Conservation (phyloP, 805 yeast genomes). For the Jamesozyma hellenica region DNA sequence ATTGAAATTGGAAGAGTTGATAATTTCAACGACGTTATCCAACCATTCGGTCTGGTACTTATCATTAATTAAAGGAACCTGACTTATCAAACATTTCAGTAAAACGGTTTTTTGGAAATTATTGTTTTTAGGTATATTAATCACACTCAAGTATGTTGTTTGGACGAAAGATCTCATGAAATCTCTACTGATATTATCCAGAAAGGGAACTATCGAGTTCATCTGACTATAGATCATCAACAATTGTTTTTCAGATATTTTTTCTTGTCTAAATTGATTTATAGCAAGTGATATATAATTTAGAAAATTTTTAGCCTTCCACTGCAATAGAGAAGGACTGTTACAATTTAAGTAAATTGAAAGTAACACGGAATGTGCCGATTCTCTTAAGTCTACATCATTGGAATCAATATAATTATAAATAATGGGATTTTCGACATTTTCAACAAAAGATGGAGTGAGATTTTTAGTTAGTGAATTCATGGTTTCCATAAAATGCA, state of each 20-base stretch:
- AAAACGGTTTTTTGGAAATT: slow-evolving; percentile 8
- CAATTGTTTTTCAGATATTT: slow-evolving; percentile 16
- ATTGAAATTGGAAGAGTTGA: slow-evolving; percentile 3
- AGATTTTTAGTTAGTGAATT: slow-evolving; percentile 3
- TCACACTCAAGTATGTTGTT: slow-evolving; percentile 11
- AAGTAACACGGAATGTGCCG: slow-evolving; percentile 16
- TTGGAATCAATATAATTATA: slow-evolving; percentile 5
- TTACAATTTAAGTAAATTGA: slow-evolving; percentile 9
- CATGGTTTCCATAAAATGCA: slow-evolving; percentile 18
- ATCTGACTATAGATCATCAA: slow-evolving; percentile 12
- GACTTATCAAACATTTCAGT: slow-evolving; percentile 16
- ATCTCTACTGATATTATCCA: slow-evolving; percentile 9
- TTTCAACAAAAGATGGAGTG: slow-evolving; percentile 4
- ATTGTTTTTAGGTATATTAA: slow-evolving; percentile 7
- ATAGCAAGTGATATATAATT: slow-evolving; percentile 12
- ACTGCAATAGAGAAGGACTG: slow-evolving; percentile 4
- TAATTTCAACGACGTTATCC: slow-evolving; percentile 18
- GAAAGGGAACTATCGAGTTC: slow-evolving; percentile 7
- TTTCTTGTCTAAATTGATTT: slow-evolving; percentile 8
- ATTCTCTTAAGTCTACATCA: slow-evolving; percentile 15
- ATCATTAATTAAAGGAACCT: slow-evolving; percentile 11
- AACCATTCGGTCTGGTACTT: slow-evolving; percentile 17
- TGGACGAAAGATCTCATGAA: slow-evolving; percentile 16
- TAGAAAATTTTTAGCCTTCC: slow-evolving; percentile 12
- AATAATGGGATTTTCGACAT: slow-evolving; percentile 9